Evolutionary conservation across 2,329 filamentous ascomycete genomes (phyloP), one percentile per base, ranked within the genome.

Genomic region (Exophiala calicioides): DNA sequence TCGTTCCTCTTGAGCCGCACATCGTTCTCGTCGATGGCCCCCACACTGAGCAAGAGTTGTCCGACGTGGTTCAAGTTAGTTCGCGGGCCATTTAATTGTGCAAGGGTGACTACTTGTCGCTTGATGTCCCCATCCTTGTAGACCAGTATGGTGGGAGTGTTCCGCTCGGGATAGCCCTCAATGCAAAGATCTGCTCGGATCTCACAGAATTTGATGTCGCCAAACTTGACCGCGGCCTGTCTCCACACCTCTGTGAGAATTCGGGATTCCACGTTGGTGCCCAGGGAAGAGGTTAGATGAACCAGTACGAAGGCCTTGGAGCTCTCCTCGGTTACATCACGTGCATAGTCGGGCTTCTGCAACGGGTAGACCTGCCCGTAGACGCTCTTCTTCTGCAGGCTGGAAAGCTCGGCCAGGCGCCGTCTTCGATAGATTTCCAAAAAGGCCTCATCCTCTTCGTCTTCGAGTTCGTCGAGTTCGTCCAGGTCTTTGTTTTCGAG

Each of bases 191-290:
- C 84, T 5, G 85, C 93, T 58, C 85, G 81, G 58, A 98, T 97
- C 71, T 97, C 88, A 67, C 91, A 97, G 69, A 98, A 98, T 71
- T 98, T 98, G 67, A 98, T 75, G 56, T 98, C 91, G 15, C 90
- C 89, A 63, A 90, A 98, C 62, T 91, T 89, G 50, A 70, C 72
- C 1, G 93, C 91, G 30, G 93, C 78, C 62, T 90, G 82, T 26
- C 85, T 78, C 90, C 91, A 98, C 15, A 96, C 75, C 63, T 95
- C 86, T 1, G 84, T 83, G 59, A 97, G 70, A 3, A 96, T 75
- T 50, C 86, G 80, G 3, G 90, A 95, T 69, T 97, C 90, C 24
- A 85, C 78, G 62, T 96, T 96, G 41, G 81, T 86, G 38, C 87
- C 85, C 49, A 83, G 73, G 0, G 86, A 79, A 3, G 87, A 89